Conservation (phyloP, 2,329 filamentous ascomycete genomes). For the Cytospora paraplurivora region DNA sequence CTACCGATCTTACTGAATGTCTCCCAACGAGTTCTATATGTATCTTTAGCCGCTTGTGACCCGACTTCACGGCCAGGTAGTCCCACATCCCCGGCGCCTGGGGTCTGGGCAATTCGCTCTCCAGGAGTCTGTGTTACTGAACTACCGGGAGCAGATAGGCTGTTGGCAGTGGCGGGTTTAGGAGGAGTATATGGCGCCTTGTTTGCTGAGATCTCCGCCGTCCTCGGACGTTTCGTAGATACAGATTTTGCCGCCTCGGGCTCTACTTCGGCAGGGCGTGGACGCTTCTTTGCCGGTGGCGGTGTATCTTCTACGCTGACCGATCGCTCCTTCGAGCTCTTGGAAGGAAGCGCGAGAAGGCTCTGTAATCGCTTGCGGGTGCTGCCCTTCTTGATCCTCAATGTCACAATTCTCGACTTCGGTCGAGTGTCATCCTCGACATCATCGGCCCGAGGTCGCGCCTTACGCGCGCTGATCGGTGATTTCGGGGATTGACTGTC, state of each 20-base stretch:
- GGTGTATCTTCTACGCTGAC: conserved; percentile 46
- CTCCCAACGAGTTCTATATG: conserved; percentile 18
- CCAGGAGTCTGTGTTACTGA: conserved; percentile 56
- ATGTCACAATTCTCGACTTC: conserved; percentile 42
- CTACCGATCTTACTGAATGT: conserved; percentile 46
- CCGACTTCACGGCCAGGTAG: conserved; percentile 41
- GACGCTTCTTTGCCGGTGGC: conserved; percentile 52
- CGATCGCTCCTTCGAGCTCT: conserved; percentile 45
- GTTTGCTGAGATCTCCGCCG: conserved; percentile 44
- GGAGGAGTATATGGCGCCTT: conserved; percentile 53
- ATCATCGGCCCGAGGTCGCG: conserved; percentile 36
- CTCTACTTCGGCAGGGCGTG: conserved; percentile 43
- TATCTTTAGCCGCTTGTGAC: conserved; percentile 24
- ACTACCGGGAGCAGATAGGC: conserved; percentile 55
- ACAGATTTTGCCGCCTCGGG: conserved; percentile 33
- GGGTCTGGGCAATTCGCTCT: conserved; percentile 43
- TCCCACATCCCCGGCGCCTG: conserved; percentile 43
- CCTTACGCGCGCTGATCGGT: conserved; percentile 41
- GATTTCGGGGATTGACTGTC: conserved; percentile 38
- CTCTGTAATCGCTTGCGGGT: conserved; percentile 48
- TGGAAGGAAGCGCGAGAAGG: conserved; percentile 48
- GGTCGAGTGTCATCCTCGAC: conserved; percentile 37
- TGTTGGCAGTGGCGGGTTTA: conserved; percentile 53
- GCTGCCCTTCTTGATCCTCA: conserved; percentile 51
- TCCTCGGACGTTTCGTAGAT: conserved; percentile 45